Evolutionary conservation across 2,329 filamentous ascomycete species (phyloP), one percentile per base, ranked within the genome.

Genomic region (Pestalotiopsis fici): DNA sequence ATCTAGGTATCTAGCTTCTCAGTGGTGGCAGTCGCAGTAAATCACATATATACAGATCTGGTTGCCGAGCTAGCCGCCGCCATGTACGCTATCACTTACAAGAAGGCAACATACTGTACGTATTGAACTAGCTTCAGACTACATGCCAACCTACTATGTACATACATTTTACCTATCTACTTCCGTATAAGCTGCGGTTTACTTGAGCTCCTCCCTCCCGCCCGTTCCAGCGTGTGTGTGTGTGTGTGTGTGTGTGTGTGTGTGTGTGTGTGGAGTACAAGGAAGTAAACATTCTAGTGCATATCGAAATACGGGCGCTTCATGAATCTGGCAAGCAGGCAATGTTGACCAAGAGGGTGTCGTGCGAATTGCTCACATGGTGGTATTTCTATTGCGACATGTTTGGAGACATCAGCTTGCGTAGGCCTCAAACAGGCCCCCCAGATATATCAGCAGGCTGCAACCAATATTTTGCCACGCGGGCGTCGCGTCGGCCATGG

Each of bases 61-160:
- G 37, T 18, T 15, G 54, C 50, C 63, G 63, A 59, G 63, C 63
- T 39, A 59, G 54, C 63, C 63, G 63, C 63, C 54, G 50, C 21
- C n/a, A n/a, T n/a, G n/a, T 21, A 43, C 23, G 54, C 18, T 31
- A 21, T 21, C 25, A 37, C 57, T 35, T 35, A 21, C 15, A 35
- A 27, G 28, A 27, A 39, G 47, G 21, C 18, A 27, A 13, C n/a
- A 63, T 31, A 35, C 60, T 60, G 57, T 37, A 31, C 12, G 57
- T 60, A 55, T 25, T 55, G 50, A 55, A 55, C 50, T 55, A 55
- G 23, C n/a, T 55, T 55, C 50, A n/a, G 13, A 55, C 18, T 11
- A 50, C 43, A 18, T 50, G n/a, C 43, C n/a, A n/a, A n/a, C n/a
- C n/a, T 43, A 43, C 39, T 43, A 15, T 18, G 39, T 43, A 43